These are phyloP conservation scores for Solanum paucissectum DNA, from an alignment of 257 asterid species.

Conservation along the genomic window DNA sequence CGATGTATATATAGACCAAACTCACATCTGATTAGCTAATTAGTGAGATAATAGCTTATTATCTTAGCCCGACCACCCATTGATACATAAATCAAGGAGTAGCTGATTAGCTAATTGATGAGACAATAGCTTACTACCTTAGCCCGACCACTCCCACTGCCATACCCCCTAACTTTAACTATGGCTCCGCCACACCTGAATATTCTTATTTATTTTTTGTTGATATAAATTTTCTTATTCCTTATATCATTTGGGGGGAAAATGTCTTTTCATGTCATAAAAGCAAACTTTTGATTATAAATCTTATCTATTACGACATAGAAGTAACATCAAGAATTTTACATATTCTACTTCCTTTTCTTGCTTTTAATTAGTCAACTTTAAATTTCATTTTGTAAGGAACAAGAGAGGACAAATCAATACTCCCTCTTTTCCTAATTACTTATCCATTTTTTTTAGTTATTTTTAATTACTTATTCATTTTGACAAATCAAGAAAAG, in stretches of 20 bases:
- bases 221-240: background rate
- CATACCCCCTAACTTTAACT: background rate
- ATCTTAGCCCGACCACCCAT: background rate
- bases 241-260: background rate
- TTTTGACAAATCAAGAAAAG: too few relatives aligned
- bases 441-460: too few relatives aligned
- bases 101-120: background rate
- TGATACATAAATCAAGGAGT: too few relatives aligned
- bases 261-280: background rate
- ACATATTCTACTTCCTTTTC: background rate
- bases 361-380: background rate
- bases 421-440: too few relatives aligned
- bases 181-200: background rate
- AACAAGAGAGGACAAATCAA: background rate
- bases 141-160: background rate
- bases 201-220: background rate
- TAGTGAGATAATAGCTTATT: background rate
- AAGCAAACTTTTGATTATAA: too few relatives aligned
- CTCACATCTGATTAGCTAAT: background rate
- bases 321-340: background rate
- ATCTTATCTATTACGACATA: background rate
- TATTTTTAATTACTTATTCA: too few relatives aligned
- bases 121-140: background rate
- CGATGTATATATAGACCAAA: too few relatives aligned
- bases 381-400: background rate